A percentile compares a stretch with the other conserved stretches of the same genome.
These are phyloP conservation scores for Citrus mangshanensis DNA, from an alignment of 345 rosid species.

Conservation along the genomic window DNA sequence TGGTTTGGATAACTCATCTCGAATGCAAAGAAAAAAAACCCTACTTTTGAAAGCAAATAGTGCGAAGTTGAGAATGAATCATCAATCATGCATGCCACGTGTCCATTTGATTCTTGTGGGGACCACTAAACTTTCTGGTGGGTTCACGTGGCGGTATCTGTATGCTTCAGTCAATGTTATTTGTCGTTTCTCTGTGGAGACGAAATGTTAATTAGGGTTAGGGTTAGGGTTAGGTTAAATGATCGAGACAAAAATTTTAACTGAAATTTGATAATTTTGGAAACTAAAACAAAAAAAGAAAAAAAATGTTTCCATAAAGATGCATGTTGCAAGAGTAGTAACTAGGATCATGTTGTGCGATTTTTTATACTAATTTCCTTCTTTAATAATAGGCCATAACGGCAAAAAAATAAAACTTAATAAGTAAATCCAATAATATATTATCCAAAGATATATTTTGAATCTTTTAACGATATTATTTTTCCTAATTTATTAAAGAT, in stretches of 20 bases:
- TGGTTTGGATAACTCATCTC: constrained; percentile 10
- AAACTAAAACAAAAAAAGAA: not conserved
- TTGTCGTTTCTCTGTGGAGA: not conserved
- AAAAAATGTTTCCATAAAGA: not conserved
- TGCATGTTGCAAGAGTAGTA: not conserved
- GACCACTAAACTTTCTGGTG: not conserved
- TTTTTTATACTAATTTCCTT: not conserved
- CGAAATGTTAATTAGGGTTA: not conserved
- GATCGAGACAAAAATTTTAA: not conserved
- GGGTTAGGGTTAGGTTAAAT: too few relatives aligned
- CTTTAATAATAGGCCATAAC: not conserved
- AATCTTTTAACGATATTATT: not conserved
- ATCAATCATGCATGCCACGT: not conserved
- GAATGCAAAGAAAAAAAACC: not conserved
- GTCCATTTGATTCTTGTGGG: not conserved
- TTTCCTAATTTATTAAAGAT: not conserved
- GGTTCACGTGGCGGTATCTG: not conserved
- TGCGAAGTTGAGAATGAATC: not conserved
- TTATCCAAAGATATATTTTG: not conserved
- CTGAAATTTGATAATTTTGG: not conserved
- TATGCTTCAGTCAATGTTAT: not conserved
- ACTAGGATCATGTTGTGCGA: not conserved
- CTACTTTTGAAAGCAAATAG: constrained; percentile 1
- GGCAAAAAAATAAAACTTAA: not conserved
- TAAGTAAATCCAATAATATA: not conserved